Percentiles rank a stretch among this genome's conserved stretches.
Conservation (phyloP, 805 yeast species). For the Torulaspora gathmanii region DNA sequence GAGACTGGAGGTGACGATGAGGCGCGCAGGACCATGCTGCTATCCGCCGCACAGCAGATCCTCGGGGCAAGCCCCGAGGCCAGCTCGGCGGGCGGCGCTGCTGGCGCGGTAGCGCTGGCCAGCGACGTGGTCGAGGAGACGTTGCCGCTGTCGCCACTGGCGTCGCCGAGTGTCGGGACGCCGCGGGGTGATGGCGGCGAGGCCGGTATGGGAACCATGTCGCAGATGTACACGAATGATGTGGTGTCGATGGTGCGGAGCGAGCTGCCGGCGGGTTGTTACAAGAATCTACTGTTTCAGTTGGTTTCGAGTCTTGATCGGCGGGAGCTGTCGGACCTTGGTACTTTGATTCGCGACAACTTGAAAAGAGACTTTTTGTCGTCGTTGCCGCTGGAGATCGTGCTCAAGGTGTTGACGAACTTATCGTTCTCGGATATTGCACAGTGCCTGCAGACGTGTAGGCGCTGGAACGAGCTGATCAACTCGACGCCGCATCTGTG, state of each 20-base stretch:
- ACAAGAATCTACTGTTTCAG: constrained; percentile 26
- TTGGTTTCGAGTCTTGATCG: constrained; percentile 28
- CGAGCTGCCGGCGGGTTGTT: constrained; percentile 18
- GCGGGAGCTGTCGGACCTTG: constrained; percentile 32
- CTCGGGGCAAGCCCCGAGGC: constrained; percentile 7
- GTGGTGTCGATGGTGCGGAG: constrained; percentile 16
- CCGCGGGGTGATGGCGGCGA: constrained; percentile 11
- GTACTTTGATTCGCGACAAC: constrained; percentile 30
- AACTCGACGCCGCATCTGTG: constrained; percentile 61
- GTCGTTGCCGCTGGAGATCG: constrained; percentile 69
- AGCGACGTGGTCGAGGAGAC: constrained; percentile 21
- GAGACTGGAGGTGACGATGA: constrained; percentile 1
- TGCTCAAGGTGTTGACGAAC: constrained; percentile 57
- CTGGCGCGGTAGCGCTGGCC: constrained; percentile 1
- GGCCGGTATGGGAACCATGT: constrained; percentile 1
- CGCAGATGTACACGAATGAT: constrained; percentile 16
- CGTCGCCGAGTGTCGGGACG: constrained; percentile 30
- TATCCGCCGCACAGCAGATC: constrained; percentile 12
- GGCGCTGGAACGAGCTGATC: constrained; percentile 63
- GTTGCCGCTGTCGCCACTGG: constrained; percentile 33
- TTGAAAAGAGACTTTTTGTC: constrained; percentile 70
- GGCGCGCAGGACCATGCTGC: constrained; percentile 2
- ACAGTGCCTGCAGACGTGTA: constrained; percentile 59
- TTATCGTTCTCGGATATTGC: constrained; percentile 62
- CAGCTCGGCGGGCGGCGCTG: neutral